These are phyloP conservation scores for Helianthus annuus DNA, from an alignment of 129 eudicot genomes.

Conservation along the genomic window DNA sequence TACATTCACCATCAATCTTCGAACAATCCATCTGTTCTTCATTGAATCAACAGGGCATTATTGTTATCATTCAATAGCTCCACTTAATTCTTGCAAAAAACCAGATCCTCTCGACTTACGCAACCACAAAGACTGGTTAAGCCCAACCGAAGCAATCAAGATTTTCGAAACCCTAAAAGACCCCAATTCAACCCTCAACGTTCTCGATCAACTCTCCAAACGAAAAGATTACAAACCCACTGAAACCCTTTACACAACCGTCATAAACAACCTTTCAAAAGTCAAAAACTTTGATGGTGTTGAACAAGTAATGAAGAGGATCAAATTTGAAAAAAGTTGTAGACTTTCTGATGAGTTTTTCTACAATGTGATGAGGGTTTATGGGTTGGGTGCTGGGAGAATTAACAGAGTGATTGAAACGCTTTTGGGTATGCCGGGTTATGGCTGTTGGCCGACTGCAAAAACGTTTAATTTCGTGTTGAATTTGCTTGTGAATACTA, in stretches of 20 bases:
- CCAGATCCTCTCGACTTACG: constrained; percentile 35
- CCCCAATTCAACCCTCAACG: constrained; percentile 55
- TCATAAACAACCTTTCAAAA: constrained; percentile 56
- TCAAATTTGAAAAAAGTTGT: constrained; percentile 55
- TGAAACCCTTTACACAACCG: constrained; percentile 63
- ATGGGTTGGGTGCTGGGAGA: constrained; percentile 69
- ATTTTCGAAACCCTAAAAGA: constrained; percentile 61
- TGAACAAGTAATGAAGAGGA: constrained; percentile 55
- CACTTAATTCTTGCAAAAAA: constrained; percentile 28
- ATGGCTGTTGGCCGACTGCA: constrained; percentile 62
- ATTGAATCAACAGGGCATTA: constrained; percentile 3
- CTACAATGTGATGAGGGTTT: constrained; percentile 56
- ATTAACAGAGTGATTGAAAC: constrained; percentile 62
- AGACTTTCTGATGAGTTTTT: constrained; percentile 76
- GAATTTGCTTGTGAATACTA: constrained; percentile 67
- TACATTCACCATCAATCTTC: constrained; percentile 26
- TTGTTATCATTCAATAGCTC: constrained; percentile 27
- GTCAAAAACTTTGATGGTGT: constrained; percentile 67
- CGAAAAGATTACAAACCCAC: constrained; percentile 85
- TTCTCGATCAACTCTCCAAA: constrained; percentile 53
- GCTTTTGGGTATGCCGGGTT: constrained; percentile 78
- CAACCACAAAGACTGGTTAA: constrained; percentile 83
- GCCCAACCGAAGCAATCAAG: constrained; percentile 63
- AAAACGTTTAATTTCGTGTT: constrained; percentile 72
- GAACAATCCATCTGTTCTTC: constrained; percentile 14